Base-by-base conservation (phyloP, 305 asterid genomes). In the Fraxinus albicans region DNA sequence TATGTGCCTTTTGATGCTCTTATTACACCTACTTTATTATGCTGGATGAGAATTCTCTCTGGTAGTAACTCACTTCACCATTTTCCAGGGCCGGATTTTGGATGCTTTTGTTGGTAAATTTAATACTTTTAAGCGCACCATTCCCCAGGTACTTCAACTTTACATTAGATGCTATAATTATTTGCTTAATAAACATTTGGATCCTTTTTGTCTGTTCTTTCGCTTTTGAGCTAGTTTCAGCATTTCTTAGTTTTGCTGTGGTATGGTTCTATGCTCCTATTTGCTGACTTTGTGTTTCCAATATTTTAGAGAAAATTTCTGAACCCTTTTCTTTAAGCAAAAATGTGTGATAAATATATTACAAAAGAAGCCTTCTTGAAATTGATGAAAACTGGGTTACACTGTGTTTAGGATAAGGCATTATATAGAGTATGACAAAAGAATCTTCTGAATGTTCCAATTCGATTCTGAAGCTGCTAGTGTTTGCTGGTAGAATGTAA, bases 31-130 rank as follows among this genome's bases (percentile, higher is more conserved):
- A 80, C 77, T 83, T 76, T 81, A 19, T 53, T 73, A 67, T 80
- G 78, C 58, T 55, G 65, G 79, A 69, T 72, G 47, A 44, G 55
- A 75, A 36, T 77, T 73, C 40, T 81, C 75, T 65, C 58, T 85
- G 81, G 58, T 73, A 50, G 81, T 82, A 76, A 81, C 80, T 77
- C 75, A 77, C 82, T 73, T 65, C 55, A 70, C 77, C 69, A 47
- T 83, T 82, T 89, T 78, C 27, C 85, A 96, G 99, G 99, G 98
- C 81, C 97, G 99, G 77, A 96, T 96, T 87, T 87, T 96, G 94
- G 99, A 96, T 86, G 98, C 99, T 87, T 96, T 96, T 88, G 98
- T 96, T 70, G 98, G 99, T 73, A 96, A 96, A 88, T 96, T 96
- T 88, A 96, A 93, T 90, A 96, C 97, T 83, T 96, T 95, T 85